Evolutionary conservation across 2,329 filamentous ascomycete species (phyloP).

Genomic region (Trichoderma pleuroti): DNA sequence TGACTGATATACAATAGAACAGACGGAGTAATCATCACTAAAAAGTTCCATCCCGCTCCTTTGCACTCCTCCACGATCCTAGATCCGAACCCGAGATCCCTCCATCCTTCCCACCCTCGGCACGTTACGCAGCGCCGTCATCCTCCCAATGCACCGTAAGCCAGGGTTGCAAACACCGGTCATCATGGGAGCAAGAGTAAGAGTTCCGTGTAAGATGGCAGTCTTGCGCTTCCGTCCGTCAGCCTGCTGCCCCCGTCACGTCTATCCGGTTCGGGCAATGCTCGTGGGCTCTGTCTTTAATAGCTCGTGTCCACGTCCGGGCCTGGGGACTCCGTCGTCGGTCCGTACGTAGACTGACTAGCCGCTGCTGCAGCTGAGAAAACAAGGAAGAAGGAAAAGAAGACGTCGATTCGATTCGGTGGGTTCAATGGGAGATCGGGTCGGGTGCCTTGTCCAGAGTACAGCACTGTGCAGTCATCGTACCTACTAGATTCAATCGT

Average conservation of each 20-base stretch:
- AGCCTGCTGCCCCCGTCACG: background rate
- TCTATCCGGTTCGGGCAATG: background rate
- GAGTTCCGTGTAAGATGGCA: background rate
- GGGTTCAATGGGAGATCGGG: background rate
- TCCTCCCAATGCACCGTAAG: background rate
- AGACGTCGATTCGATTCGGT: background rate
- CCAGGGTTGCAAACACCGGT: background rate
- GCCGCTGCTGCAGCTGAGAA: background rate
- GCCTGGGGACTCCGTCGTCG: background rate
- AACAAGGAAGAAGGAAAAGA: background rate
- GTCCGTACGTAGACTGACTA: background rate
- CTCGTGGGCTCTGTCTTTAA: background rate
- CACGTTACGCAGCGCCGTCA: background rate
- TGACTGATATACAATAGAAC: background rate
- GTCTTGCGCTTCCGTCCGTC: background rate
- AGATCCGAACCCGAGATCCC: background rate
- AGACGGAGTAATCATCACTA: background rate
- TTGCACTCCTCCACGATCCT: background rate
- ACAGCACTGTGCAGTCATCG: background rate
- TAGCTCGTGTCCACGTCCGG: background rate
- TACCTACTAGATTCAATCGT: background rate
- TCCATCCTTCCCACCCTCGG: background rate
- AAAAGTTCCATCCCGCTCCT: background rate
- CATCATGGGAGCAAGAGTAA: background rate
- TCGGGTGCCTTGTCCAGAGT: background rate